phyloP scores from a whole-genome alignment of 139 green algal genomes.

The Chlamydomonas asymmetrica region DNA sequence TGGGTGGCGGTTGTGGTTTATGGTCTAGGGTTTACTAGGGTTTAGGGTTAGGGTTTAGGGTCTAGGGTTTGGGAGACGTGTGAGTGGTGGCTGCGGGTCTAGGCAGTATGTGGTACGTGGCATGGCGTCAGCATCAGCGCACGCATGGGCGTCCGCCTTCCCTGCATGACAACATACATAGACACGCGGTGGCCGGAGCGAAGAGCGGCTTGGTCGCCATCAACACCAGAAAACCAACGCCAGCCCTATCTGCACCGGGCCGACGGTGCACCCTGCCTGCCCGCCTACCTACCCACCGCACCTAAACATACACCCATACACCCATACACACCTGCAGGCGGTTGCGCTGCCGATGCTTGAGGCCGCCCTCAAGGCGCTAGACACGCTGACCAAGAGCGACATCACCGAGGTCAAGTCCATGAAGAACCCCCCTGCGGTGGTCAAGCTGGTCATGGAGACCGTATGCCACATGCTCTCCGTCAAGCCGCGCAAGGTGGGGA shows the following conservation, averaged over 20 bases:
- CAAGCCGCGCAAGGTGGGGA: constrained; percentile 63
- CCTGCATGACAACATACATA: too few species aligned
- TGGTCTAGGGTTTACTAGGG: not conserved
- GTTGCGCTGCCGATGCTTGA: constrained; percentile 52
- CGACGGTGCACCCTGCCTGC: too few species aligned
- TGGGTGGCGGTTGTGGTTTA: too few species aligned
- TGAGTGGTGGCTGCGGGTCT: too few species aligned
- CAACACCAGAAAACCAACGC: too few species aligned
- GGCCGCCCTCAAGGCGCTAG: constrained; percentile 53
- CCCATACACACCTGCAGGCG: not conserved
- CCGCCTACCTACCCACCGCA: not conserved
- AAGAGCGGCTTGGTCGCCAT: too few species aligned
- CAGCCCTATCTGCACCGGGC: too few species aligned
- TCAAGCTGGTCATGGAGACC: constrained; percentile 73
- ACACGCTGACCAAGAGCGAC: constrained; percentile 70
- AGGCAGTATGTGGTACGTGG: too few species aligned
- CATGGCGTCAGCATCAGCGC: too few species aligned
- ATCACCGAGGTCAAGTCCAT: constrained; percentile 67
- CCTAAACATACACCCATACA: not conserved
- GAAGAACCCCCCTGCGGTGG: constrained; percentile 60
- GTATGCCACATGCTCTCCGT: constrained; percentile 73
- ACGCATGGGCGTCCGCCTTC: too few species aligned
- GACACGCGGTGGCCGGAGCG: too few species aligned
- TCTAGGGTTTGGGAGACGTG: too few species aligned
- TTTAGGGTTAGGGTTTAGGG: constrained; percentile 30